These are phyloP conservation scores for Wickerhamomyces sydowiorum DNA, from an alignment of 805 yeast species.

Conservation along the genomic window DNA sequence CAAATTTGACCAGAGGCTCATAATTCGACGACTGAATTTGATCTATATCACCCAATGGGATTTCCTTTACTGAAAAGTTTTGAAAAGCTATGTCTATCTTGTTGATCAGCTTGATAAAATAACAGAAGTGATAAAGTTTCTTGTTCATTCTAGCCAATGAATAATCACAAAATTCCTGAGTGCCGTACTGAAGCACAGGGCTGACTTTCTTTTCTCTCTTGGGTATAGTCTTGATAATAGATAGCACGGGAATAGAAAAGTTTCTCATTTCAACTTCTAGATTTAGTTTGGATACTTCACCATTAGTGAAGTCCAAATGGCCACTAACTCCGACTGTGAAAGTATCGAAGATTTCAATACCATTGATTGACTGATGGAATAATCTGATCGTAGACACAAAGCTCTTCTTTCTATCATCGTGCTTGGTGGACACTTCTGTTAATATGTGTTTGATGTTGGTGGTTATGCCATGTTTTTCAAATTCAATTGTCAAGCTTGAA, in stretches of 20 bases:
- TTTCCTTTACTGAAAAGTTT: slow-evolving; percentile 11
- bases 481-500: slow-evolving; percentile 6
- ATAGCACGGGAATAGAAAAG: slow-evolving; percentile 11
- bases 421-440: slow-evolving; percentile 12
- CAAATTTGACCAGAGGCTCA: slow-evolving; percentile 16
- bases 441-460: slow-evolving; percentile 9
- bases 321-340: slow-evolving; percentile 13
- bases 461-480: slow-evolving; percentile 8
- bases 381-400: slow-evolving; percentile 9
- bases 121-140: slow-evolving; percentile 7
- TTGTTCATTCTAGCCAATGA: slow-evolving; percentile 8
- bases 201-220: neutral
- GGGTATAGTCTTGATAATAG: slow-evolving; percentile 6
- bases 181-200: neutral
- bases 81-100: slow-evolving; percentile 13
- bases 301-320: slow-evolving; percentile 12
- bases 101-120: slow-evolving; percentile 12
- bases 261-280: slow-evolving; percentile 14
- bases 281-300: slow-evolving; percentile 12
- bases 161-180: slow-evolving; percentile 6
- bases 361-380: slow-evolving; percentile 13
- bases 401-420: slow-evolving; percentile 1
- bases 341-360: slow-evolving; percentile 15
- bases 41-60: slow-evolving; percentile 15
- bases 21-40: slow-evolving; percentile 16